Percentiles rank a stretch among this genome's conserved stretches.
These are phyloP conservation scores for Aspergillus pseudoterreus DNA, from an alignment of 2,329 filamentous ascomycete species.

Conservation along the genomic window DNA sequence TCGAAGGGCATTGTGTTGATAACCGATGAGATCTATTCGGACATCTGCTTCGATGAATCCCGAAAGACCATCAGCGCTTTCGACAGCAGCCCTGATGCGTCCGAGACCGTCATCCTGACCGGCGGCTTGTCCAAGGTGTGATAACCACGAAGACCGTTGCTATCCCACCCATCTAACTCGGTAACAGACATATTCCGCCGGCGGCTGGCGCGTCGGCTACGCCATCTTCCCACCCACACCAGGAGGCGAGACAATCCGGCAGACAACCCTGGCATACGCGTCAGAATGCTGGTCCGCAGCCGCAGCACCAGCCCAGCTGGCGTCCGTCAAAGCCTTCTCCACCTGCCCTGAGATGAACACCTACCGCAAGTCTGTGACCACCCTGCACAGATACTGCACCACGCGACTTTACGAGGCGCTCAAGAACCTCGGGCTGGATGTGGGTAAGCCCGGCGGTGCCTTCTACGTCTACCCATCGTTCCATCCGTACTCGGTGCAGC, in stretches of 20 bases:
- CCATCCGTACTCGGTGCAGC: not conserved
- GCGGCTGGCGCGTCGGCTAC: slow-evolving; percentile 2
- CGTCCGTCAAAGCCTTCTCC: slow-evolving; percentile 2
- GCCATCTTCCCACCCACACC: slow-evolving; percentile 1
- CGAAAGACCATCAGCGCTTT: not conserved
- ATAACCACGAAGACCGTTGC: not conserved
- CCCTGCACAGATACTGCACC: slow-evolving; percentile 1
- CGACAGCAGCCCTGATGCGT: not conserved
- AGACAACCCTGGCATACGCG: slow-evolving; percentile 2
- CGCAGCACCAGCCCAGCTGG: not conserved
- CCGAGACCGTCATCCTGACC: slow-evolving; percentile 1
- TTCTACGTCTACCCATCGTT: slow-evolving; percentile 3
- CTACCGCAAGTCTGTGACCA: slow-evolving; percentile 1
- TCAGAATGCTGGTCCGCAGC: slow-evolving; percentile 2
- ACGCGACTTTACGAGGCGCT: slow-evolving; percentile 1
- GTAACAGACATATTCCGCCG: slow-evolving; percentile 1
- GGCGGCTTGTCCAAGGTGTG: slow-evolving; percentile 1
- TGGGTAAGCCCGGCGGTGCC: slow-evolving; percentile 1
- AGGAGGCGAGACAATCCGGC: not conserved
- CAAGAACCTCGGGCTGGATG: not conserved
- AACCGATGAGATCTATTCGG: slow-evolving; percentile 3
- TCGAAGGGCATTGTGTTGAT: slow-evolving; percentile 1
- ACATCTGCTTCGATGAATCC: slow-evolving; percentile 2
- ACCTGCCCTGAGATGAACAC: slow-evolving; percentile 1
- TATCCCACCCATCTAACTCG: not conserved